Conservation (phyloP, 306 rosid genomes). For the Glycine soja region DNA sequence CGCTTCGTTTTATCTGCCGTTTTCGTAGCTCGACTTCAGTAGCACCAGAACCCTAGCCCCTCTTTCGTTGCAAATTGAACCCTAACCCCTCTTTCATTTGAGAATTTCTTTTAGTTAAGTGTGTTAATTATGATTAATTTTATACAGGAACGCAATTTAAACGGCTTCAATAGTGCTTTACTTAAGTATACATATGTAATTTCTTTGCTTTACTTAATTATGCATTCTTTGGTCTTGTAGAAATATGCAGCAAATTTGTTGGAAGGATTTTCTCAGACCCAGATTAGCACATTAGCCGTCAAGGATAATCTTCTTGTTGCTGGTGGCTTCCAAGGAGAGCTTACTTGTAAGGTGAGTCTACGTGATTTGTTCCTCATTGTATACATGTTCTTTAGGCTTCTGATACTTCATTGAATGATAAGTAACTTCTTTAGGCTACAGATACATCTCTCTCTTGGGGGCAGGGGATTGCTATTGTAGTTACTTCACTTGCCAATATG, state of each 20-base stretch:
- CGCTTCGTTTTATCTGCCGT: too few species aligned
- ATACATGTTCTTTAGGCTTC: background rate
- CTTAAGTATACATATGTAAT: too few species aligned
- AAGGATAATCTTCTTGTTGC: conserved; percentile 84
- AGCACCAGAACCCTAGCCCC: too few species aligned
- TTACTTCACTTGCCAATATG: too few species aligned
- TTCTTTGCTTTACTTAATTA: conserved; percentile 5
- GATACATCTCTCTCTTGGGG: background rate
- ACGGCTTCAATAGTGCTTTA: background rate
- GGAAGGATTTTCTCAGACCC: conserved; percentile 88
- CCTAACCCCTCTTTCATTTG: too few species aligned
- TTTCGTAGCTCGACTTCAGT: too few species aligned
- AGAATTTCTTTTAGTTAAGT: background rate
- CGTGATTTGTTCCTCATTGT: conserved; percentile 14
- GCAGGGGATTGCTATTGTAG: too few species aligned
- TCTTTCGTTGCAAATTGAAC: too few species aligned
- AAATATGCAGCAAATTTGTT: conserved; percentile 70
- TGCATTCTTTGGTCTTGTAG: conserved; percentile 51
- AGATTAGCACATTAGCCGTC: conserved; percentile 84
- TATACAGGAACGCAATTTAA: conserved; percentile 9
- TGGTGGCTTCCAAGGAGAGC: conserved; percentile 96
- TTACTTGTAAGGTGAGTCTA: conserved; percentile 77
- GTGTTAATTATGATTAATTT: background rate
- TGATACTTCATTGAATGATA: conserved; percentile 21
- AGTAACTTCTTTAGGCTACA: background rate